Conservation (phyloP, 768 basidiomycete genomes). For the Leucosporidium scottii region DNA sequence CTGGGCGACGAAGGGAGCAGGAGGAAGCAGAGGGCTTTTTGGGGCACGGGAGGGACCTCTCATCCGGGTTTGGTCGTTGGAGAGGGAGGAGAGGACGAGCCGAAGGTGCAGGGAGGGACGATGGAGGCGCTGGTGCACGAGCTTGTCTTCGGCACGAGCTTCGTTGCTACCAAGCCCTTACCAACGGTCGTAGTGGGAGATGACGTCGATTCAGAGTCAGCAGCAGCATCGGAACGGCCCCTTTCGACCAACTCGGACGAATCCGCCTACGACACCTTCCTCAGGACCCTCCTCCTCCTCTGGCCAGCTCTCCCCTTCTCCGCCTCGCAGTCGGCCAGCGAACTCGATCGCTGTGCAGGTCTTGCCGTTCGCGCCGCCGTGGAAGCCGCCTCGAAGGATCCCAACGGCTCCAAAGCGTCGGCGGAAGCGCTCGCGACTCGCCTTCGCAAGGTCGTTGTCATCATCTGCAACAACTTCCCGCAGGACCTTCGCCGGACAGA, state of each 20-base stretch:
- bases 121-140: slow-evolving; percentile 77
- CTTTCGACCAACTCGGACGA: neutral
- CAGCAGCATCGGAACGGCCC: neutral
- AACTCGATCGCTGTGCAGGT: slow-evolving; percentile 2
- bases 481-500: neutral
- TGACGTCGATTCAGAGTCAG: no score
- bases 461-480: neutral
- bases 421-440: neutral
- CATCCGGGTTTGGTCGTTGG: neutral
- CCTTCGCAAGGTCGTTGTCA: neutral
- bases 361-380: slow-evolving; percentile 45
- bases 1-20: neutral
- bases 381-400: slow-evolving; percentile 58
- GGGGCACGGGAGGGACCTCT: neutral
- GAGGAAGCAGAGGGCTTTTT: slow-evolving; percentile 35
- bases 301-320: slow-evolving; percentile 57
- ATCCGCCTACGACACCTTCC: neutral
- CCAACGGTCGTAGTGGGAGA: slow-evolving; percentile 50
- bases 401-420: slow-evolving; percentile 40
- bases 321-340: slow-evolving; percentile 38
- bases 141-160: slow-evolving; percentile 68
- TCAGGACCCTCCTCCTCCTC: slow-evolving; percentile 46
- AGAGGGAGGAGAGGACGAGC: neutral
- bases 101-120: slow-evolving; percentile 56
- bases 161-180: slow-evolving; percentile 41